Evolutionary conservation across 108 stramenopile species (phyloP), one percentile per base, ranked within the genome.

Genomic region (Cyclostephanos tholiformis): DNA sequence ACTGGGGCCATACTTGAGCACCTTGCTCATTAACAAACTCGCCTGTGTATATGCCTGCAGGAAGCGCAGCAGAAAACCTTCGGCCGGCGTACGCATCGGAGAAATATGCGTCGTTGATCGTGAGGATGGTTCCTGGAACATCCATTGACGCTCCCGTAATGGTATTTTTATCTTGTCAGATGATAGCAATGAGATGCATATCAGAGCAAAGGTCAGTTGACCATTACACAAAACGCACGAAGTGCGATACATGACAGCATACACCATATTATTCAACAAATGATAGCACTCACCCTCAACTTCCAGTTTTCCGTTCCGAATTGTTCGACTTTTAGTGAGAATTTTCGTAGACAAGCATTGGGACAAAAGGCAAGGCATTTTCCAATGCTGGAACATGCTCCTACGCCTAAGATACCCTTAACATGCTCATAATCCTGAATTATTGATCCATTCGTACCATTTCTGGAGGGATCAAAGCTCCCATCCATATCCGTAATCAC

Each of bases 401-500:
- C 67, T 29, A 52, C 53, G 12, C 67, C 67, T 43, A 79, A 73
- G 38, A 65, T 49, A 25, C 46, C 44, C 29, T 41, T 73, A 61
- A 61, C 56, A 7, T 68, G 59, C 8, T 41, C 44, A 44, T 53
- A 25, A 63, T 69, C 59, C 48, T 67, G 65, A 44, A 73, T 26
- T 23, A 80, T 65, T 16, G 59, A 41, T 23, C 74, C 79, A 25
- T 43, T 32, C 5, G 68, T 67, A 23, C 64, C 71, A 63, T 30
- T 63, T 20, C 52, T 57, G 20, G 72, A 60, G 32, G 82, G 58
- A 56, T 78, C 78, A 32, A 80, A 55, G 16, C 67, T 75, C 17
- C 82, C 79, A 60, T 78, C 78, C 20, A 76, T 30, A 69, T 79
- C 78, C 6, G 52, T 79, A 39, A 83, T 75, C 2, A 83, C 74